Conservation (phyloP, 805 yeast genomes). For the Lachancea kluyveri region DNA sequence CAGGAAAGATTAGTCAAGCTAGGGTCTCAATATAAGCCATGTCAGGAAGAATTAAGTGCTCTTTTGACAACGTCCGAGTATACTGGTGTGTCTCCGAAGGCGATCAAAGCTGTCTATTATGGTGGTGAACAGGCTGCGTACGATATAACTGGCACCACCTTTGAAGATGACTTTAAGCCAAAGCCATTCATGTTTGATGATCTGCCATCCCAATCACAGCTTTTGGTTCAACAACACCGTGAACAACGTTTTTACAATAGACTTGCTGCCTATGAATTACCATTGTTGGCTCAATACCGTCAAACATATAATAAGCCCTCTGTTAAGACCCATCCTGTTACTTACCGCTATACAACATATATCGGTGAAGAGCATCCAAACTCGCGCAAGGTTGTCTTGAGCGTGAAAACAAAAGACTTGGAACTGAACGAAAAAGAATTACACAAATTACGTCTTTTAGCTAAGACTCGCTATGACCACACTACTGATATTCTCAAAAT, state of each 20-base stretch:
- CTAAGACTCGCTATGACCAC: slow-evolving; percentile 72
- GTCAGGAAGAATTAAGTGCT: slow-evolving; percentile 50
- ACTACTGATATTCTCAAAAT: slow-evolving; percentile 54
- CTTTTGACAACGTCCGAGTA: slow-evolving; percentile 41
- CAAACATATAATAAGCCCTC: slow-evolving; percentile 54
- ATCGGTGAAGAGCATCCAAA: slow-evolving; percentile 63
- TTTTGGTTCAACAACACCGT: slow-evolving; percentile 63
- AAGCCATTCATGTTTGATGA: slow-evolving; percentile 55
- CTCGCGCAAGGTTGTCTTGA: slow-evolving; percentile 54
- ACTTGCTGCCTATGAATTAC: slow-evolving; percentile 88
- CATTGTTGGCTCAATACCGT: slow-evolving; percentile 70
- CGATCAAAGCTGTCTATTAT: slow-evolving; percentile 33
- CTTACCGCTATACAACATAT: slow-evolving; percentile 66
- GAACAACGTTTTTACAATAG: slow-evolving; percentile 71
- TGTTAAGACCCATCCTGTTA: slow-evolving; percentile 43
- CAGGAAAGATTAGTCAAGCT: slow-evolving; percentile 49
- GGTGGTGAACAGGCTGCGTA: slow-evolving; percentile 39
- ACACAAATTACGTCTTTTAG: slow-evolving; percentile 73
- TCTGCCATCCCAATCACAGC: slow-evolving; percentile 64
- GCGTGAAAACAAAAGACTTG: slow-evolving; percentile 48
- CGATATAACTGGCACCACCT: slow-evolving; percentile 32
- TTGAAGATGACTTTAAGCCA: slow-evolving; percentile 35
- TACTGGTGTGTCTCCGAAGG: slow-evolving; percentile 34
- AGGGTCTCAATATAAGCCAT: slow-evolving; percentile 45
- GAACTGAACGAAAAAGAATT: slow-evolving; percentile 44